Percentiles rank a stretch among this genome's conserved stretches.
Evolutionary conservation across 495 filamentous ascomycete genomes (phyloP).

Genomic region (Talaromyces adpressus): DNA sequence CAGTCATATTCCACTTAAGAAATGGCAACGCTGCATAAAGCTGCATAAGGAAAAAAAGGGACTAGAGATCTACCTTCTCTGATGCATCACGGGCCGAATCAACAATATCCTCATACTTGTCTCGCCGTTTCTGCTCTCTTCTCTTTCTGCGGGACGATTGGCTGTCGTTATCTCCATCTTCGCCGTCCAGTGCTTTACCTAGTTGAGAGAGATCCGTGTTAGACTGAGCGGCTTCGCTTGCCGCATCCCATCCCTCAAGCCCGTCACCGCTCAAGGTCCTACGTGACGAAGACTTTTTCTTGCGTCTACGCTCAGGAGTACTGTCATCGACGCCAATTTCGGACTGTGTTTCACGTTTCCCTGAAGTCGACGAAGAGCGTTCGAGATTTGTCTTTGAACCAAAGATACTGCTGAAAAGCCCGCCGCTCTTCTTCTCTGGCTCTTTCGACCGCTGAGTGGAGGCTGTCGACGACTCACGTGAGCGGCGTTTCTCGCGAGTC

Average conservation of each 20-base stretch:
- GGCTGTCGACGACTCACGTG: neutral
- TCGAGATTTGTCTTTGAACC: conserved; percentile 23
- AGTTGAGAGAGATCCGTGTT: conserved; percentile 3
- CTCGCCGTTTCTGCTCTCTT: conserved; percentile 33
- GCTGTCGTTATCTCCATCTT: conserved; percentile 14
- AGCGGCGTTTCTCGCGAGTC: conserved; percentile 12
- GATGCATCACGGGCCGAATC: conserved; percentile 26
- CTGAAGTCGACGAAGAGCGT: conserved; percentile 24
- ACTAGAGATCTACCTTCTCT: conserved; percentile 43
- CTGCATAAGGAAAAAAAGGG: conserved; percentile 15
- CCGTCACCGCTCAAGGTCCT: conserved; percentile 30
- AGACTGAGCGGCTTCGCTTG: conserved; percentile 9
- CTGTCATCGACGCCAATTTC: conserved; percentile 29
- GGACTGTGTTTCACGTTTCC: conserved; percentile 33
- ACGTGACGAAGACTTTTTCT: conserved; percentile 32
- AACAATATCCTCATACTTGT: conserved; percentile 30
- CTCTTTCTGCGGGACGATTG: conserved; percentile 28
- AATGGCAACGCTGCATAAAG: conserved; percentile 16
- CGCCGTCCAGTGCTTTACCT: conserved; percentile 15
- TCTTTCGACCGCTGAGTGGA: conserved; percentile 18
- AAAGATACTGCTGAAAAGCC: conserved; percentile 32
- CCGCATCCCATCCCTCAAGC: conserved; percentile 18
- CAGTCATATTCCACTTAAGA: neutral
- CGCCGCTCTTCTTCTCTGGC: conserved; percentile 27
- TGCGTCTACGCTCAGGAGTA: conserved; percentile 35